phyloP scores from a whole-genome alignment of 257 asterid species.

The Echium plantagineum region DNA sequence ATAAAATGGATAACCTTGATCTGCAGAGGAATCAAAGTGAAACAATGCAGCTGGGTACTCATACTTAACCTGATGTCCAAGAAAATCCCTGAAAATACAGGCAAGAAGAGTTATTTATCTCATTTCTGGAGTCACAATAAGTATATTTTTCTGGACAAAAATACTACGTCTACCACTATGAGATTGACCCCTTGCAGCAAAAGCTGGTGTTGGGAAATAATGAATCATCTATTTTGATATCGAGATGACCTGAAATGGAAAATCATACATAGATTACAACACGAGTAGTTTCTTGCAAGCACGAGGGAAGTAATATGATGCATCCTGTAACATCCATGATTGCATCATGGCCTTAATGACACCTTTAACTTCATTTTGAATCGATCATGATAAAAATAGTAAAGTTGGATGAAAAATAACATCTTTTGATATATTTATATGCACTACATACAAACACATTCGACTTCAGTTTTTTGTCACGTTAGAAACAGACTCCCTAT shows the following conservation, averaged over 20 bases:
- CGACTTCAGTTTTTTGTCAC: too few species aligned
- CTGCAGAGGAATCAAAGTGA: neutral
- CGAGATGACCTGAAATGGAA: neutral
- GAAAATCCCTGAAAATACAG: neutral
- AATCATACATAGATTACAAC: neutral
- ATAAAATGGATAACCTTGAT: neutral
- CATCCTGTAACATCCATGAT: too few species aligned
- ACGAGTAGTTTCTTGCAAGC: neutral
- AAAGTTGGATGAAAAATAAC: too few species aligned
- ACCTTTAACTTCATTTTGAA: too few species aligned
- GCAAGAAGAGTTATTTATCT: neutral
- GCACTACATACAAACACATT: too few species aligned
- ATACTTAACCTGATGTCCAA: neutral
- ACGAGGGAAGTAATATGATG: too few species aligned
- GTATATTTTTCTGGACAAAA: neutral
- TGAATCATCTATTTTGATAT: neutral
- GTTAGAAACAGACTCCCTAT: too few species aligned
- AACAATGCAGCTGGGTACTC: neutral
- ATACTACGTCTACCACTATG: neutral
- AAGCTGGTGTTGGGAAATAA: neutral
- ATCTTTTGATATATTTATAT: too few species aligned
- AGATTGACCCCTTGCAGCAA: slow-evolving; percentile 1
- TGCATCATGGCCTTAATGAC: too few species aligned
- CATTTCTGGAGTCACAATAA: neutral
- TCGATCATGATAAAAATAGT: too few species aligned